A percentile compares a stretch with the other conserved stretches of the same genome.
Evolutionary conservation across 805 yeast genomes (phyloP).

Genomic region (Candida saitoana): DNA sequence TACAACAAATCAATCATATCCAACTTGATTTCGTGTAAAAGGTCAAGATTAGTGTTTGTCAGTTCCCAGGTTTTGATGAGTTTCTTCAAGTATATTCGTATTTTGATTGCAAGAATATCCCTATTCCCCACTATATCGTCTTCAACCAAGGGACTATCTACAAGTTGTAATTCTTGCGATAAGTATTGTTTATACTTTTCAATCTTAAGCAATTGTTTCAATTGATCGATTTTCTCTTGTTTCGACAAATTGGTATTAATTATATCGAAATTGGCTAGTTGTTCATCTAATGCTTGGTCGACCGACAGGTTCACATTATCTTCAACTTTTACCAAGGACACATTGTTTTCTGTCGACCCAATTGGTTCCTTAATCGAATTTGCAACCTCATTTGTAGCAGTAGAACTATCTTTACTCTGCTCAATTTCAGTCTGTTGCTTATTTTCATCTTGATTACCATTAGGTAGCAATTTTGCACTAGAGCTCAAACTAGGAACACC

Average conservation of each 20-base stretch:
- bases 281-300: conserved; percentile 3
- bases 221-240: conserved; percentile 13
- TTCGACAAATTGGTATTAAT: conserved; percentile 11
- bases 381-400: too few species aligned
- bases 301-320: too few species aligned
- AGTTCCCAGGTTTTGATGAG: conserved; percentile 45
- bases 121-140: conserved; percentile 16
- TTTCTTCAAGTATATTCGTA: conserved; percentile 45
- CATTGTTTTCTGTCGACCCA: too few species aligned
- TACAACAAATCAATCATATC: conserved; percentile 51
- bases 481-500: too few species aligned
- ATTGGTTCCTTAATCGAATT: too few species aligned
- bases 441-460: too few species aligned
- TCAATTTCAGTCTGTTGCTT: too few species aligned
- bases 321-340: too few species aligned
- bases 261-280: conserved; percentile 8
- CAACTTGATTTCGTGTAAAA: conserved; percentile 32
- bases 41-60: conserved; percentile 4
- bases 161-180: conserved; percentile 9
- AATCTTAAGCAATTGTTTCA: conserved; percentile 6
- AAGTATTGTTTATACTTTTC: conserved; percentile 11
- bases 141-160: conserved; percentile 6
- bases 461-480: too few species aligned
- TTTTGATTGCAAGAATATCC: conserved; percentile 25
- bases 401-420: too few species aligned